Evolutionary conservation across 805 yeast species (phyloP).

Genomic region (Candida montana): DNA sequence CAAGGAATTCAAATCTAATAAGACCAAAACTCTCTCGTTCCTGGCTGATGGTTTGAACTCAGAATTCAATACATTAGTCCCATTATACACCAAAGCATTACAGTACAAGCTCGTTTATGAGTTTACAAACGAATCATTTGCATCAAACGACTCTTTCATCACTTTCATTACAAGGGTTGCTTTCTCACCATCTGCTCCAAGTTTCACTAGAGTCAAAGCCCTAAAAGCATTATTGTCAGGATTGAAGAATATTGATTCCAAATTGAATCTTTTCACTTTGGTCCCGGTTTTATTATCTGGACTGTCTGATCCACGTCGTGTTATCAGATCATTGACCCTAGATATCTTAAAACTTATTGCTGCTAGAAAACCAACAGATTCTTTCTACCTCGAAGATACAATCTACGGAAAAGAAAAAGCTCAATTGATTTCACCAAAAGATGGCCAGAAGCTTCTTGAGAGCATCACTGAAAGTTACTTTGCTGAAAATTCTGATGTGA

Average conservation of each 20-base stretch:
- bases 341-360: constrained; percentile 34
- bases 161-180: constrained; percentile 57
- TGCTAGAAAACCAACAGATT: constrained; percentile 30
- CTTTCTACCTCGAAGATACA: constrained; percentile 44
- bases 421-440: constrained; percentile 60
- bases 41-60: constrained; percentile 29
- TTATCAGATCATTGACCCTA: constrained; percentile 43
- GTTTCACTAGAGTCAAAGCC: constrained; percentile 47
- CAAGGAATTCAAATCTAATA: constrained; percentile 14
- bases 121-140: constrained; percentile 33
- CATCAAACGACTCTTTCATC: constrained; percentile 37
- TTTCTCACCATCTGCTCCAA: constrained; percentile 54
- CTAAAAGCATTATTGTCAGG: constrained; percentile 35
- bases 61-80: constrained; percentile 38
- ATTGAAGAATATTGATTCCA: constrained; percentile 30
- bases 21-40: constrained; percentile 28
- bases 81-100: constrained; percentile 41
- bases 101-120: constrained; percentile 15
- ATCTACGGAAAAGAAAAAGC: constrained; percentile 51
- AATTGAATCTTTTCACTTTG: constrained; percentile 43
- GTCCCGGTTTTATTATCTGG: constrained; percentile 56
- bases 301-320: constrained; percentile 43
- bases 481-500: constrained; percentile 46
- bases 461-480: constrained; percentile 40
- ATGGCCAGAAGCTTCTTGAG: constrained; percentile 43